Conservation (phyloP, 192 early-diverging fungal species). For the Umbelopsis vinacea region DNA sequence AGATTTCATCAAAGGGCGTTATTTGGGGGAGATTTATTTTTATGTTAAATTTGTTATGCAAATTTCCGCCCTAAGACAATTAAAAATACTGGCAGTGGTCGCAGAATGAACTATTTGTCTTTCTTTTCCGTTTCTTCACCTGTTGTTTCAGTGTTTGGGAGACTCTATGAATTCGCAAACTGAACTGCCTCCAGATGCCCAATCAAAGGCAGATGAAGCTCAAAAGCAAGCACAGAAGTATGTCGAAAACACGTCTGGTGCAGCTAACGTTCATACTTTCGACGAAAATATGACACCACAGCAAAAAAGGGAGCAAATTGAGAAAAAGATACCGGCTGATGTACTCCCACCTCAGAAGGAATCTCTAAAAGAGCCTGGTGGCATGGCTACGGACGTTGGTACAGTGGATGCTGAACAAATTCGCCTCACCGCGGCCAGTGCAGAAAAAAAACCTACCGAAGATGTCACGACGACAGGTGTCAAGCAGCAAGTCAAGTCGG, state of each 20-base stretch:
- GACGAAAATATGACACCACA: slow-evolving; percentile 19
- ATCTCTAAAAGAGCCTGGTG: neutral
- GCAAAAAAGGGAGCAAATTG: slow-evolving; percentile 22
- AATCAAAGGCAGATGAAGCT: neutral
- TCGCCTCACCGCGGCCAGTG: slow-evolving; percentile 12
- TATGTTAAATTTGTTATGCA: neutral
- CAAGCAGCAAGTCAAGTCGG: slow-evolving; percentile 22
- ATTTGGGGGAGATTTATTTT: neutral
- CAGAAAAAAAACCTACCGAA: slow-evolving; percentile 12
- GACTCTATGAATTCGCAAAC: neutral
- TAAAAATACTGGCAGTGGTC: neutral
- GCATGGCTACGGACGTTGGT: slow-evolving; percentile 33
- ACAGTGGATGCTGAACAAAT: slow-evolving; percentile 29
- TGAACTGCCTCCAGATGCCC: neutral
- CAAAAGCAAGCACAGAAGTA: neutral
- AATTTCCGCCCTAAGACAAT: slow-evolving; percentile 20
- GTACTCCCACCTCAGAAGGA: slow-evolving; percentile 31
- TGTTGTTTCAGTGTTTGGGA: neutral
- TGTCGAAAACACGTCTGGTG: slow-evolving; percentile 9
- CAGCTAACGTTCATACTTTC: slow-evolving; percentile 22
- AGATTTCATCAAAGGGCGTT: no score
- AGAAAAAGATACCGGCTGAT: slow-evolving; percentile 28
- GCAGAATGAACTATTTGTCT: neutral
- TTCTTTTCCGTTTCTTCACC: neutral
- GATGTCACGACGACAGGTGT: neutral